Evolutionary conservation across 495 filamentous ascomycete species (phyloP).

Genomic region (Usnea hakonensis): DNA sequence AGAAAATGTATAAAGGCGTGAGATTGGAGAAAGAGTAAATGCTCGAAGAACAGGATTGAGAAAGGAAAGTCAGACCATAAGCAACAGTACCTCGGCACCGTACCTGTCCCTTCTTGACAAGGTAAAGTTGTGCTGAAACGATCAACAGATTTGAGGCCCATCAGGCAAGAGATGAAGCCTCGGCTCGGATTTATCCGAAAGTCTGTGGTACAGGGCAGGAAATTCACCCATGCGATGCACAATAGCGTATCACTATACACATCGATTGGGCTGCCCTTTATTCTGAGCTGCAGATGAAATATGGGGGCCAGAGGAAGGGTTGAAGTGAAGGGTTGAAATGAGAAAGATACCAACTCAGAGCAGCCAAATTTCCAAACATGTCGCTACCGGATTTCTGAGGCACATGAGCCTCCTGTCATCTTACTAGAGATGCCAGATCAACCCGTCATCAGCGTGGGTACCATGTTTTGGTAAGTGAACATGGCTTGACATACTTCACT

Average conservation of each 20-base stretch:
- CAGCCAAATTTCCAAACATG: slow-evolving; percentile 20
- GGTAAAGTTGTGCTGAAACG: not conserved
- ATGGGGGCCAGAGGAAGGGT: not conserved
- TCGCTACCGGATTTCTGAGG: not conserved
- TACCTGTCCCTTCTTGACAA: not conserved
- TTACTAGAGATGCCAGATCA: not conserved
- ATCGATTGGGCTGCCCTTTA: not conserved
- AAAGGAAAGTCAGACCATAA: not conserved
- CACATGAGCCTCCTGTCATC: not conserved
- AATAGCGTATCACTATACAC: not conserved
- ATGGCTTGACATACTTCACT: not conserved
- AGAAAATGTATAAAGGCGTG: not conserved
- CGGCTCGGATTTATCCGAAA: not conserved
- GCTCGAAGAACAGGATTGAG: not conserved
- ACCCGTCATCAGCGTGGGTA: not conserved
- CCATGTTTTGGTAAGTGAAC: not conserved
- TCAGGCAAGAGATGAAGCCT: not conserved
- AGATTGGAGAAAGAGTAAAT: not conserved
- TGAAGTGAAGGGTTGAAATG: not conserved
- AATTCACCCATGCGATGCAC: not conserved
- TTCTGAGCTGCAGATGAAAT: not conserved
- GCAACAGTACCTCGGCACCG: not conserved
- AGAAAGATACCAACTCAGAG: slow-evolving; percentile 10
- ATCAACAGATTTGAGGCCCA: not conserved
- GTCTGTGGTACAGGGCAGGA: not conserved